These are phyloP conservation scores for Sporisorium graminicola DNA, from an alignment of 1,284 basidiomycete species.

Conservation along the genomic window DNA sequence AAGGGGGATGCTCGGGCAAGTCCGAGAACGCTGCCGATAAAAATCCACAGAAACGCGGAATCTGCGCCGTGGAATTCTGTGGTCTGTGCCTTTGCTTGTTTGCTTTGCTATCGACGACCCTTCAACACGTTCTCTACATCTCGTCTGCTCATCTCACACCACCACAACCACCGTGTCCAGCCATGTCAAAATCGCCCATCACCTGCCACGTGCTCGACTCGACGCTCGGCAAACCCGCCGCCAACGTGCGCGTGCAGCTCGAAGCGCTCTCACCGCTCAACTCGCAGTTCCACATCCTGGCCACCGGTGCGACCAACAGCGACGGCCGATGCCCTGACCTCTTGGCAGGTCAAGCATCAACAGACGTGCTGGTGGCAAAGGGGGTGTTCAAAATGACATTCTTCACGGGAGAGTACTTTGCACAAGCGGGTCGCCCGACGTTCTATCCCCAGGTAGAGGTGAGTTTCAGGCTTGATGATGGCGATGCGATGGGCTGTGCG, in stretches of 20 bases:
- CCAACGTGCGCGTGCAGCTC: constrained; percentile 40
- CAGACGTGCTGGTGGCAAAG: constrained; percentile 71
- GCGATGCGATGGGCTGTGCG: neutral
- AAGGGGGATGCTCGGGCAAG: constrained; percentile 19
- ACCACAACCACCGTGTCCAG: neutral
- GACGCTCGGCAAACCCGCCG: constrained; percentile 83
- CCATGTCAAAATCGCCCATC: constrained; percentile 74
- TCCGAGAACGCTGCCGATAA: constrained; percentile 16
- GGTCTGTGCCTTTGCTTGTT: constrained; percentile 27
- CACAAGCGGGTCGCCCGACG: constrained; percentile 75
- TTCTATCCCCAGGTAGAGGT: constrained; percentile 93
- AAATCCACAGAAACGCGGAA: constrained; percentile 9
- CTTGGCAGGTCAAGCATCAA: constrained; percentile 73
- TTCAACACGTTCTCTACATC: neutral
- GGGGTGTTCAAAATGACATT: constrained; percentile 84
- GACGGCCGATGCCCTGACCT: constrained; percentile 85
- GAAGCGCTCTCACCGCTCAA: constrained; percentile 33
- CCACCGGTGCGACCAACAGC: constrained; percentile 78
- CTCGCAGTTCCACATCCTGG: constrained; percentile 36
- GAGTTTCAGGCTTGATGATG: constrained; percentile 35
- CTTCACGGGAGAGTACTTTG: constrained; percentile 85
- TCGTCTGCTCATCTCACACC: constrained; percentile 1
- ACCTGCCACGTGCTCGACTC: constrained; percentile 93
- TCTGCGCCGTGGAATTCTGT: constrained; percentile 9
- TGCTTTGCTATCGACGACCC: neutral